phyloP scores from a whole-genome alignment of 1,284 basidiomycete species.

The Ustilago cynodontis region DNA sequence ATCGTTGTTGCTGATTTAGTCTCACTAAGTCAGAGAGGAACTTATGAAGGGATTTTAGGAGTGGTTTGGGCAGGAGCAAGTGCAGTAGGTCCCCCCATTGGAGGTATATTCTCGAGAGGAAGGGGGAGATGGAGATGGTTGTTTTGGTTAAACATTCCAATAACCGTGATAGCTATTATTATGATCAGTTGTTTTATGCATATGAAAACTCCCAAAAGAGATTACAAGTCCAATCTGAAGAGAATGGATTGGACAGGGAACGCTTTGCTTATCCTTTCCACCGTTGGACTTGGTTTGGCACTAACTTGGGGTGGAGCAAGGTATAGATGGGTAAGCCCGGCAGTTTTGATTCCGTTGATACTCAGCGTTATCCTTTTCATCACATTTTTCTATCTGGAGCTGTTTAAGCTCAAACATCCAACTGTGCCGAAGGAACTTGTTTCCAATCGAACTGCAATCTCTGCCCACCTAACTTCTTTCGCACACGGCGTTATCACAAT shows the following conservation, averaged over 20 bases:
- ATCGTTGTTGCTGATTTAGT: slow-evolving; percentile 56
- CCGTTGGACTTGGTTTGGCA: slow-evolving; percentile 28
- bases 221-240: slow-evolving; percentile 31
- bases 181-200: slow-evolving; percentile 50
- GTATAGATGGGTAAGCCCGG: slow-evolving; percentile 26
- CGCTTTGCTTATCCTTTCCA: slow-evolving; percentile 26
- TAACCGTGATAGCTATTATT: slow-evolving; percentile 41
- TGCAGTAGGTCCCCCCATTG: slow-evolving; percentile 53
- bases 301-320: slow-evolving; percentile 49
- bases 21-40: slow-evolving; percentile 36
- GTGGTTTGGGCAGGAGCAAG: slow-evolving; percentile 49
- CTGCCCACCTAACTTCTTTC: slow-evolving; percentile 29
- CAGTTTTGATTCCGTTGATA: slow-evolving; percentile 37
- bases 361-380: slow-evolving; percentile 20
- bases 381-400: slow-evolving; percentile 39
- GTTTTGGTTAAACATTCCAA: slow-evolving; percentile 55
- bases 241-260: slow-evolving; percentile 50
- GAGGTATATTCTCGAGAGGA: slow-evolving; percentile 36
- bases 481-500: slow-evolving; percentile 42
- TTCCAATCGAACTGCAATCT: slow-evolving; percentile 28
- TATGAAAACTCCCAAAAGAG: slow-evolving; percentile 37
- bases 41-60: slow-evolving; percentile 58
- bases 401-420: slow-evolving; percentile 30
- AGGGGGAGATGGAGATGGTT: slow-evolving; percentile 48
- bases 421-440: slow-evolving; percentile 32